These are phyloP conservation scores for Pythium volutum DNA, from an alignment of 352 stramenopile genomes.

Conservation along the genomic window DNA sequence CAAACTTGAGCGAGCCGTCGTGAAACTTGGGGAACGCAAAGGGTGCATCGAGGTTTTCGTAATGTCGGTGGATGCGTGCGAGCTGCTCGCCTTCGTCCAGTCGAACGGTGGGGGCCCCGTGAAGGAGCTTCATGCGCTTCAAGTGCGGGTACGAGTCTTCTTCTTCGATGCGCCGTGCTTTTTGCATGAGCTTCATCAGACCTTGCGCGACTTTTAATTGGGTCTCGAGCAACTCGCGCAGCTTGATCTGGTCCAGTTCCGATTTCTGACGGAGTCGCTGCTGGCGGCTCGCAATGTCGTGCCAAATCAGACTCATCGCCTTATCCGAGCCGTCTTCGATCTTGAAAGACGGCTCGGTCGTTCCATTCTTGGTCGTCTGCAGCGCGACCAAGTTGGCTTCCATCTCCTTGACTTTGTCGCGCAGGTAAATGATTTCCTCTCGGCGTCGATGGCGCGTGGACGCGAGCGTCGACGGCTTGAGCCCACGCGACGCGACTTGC, in stretches of 20 bases:
- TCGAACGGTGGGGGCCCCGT: not conserved
- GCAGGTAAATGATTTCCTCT: constrained; percentile 24
- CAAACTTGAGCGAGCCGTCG: constrained; percentile 15
- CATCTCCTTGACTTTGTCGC: constrained; percentile 21
- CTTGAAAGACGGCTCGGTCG: not conserved
- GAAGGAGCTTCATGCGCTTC: not conserved
- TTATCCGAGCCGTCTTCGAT: not conserved
- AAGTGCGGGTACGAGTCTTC: not conserved
- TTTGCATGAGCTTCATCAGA: constrained; percentile 26
- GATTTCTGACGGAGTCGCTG: constrained; percentile 19
- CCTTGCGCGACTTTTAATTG: constrained; percentile 31
- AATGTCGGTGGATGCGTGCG: constrained; percentile 1
- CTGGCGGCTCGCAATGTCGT: constrained; percentile 13
- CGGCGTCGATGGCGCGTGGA: constrained; percentile 16
- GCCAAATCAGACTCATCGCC: constrained; percentile 10
- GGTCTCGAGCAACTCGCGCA: constrained; percentile 25
- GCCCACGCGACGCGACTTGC: not conserved
- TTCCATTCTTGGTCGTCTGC: not conserved
- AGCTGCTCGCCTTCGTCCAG: constrained; percentile 7
- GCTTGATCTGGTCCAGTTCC: constrained; percentile 26
- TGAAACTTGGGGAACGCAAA: constrained; percentile 21
- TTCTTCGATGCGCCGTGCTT: constrained; percentile 12
- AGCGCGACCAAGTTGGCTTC: constrained; percentile 6
- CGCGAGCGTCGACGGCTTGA: constrained; percentile 18
- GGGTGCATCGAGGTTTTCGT: not conserved